Evolutionary conservation across 192 early-diverging fungal species (phyloP), one percentile per base, ranked within the genome.

Genomic region (Gaertneriomyces semiglobifer): DNA sequence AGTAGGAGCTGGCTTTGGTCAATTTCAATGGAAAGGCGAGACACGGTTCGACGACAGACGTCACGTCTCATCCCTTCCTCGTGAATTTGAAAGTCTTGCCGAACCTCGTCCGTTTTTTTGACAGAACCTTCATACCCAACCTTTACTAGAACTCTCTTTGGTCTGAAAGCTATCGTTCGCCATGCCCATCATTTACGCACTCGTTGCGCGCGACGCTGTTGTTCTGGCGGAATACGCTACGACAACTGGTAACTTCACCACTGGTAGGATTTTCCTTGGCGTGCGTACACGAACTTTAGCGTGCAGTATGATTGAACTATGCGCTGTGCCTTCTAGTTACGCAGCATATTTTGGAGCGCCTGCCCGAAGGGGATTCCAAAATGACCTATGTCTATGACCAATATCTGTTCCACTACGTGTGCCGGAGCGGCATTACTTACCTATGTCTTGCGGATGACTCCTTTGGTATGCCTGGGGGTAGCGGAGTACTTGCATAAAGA

Each of bases 351-450:
- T 81, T 94, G 11, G 90, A 88, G 58, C 92, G 92, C 70, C 91
- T 96, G 43, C 91, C 93, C 6, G 88, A 92, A 39, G 92, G 90
- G 72, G 89, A 96, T 75, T 90, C 90, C 40, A 93, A 93, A 70
- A 77, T 96, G 53, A 93, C 94, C 4, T 96, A 93, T 70, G 90
- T 93, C 33, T 94, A 93, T 72, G 94, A 96, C 78, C 71, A 84
- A 74, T 93, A 90, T 69, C 84, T 94, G 8, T 96, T 96, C 75
- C 94, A 96, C 74, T 92, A 93, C 71, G 90, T 94, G 56, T 87
- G 83, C 61, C 81, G 87, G 66, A 81, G 85, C 76, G 88, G 88
- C 11, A 69, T 92, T 46, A 90, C 89, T 6, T 96, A 91, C 69
- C 83, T 96, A 73, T 93, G 92, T 72, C 88, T 94, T 82, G 90